Percentiles rank a stretch among this genome's conserved stretches.
phyloP scores from a whole-genome alignment of 2,329 filamentous ascomycete genomes.

The Dactylellina drechsleri region DNA sequence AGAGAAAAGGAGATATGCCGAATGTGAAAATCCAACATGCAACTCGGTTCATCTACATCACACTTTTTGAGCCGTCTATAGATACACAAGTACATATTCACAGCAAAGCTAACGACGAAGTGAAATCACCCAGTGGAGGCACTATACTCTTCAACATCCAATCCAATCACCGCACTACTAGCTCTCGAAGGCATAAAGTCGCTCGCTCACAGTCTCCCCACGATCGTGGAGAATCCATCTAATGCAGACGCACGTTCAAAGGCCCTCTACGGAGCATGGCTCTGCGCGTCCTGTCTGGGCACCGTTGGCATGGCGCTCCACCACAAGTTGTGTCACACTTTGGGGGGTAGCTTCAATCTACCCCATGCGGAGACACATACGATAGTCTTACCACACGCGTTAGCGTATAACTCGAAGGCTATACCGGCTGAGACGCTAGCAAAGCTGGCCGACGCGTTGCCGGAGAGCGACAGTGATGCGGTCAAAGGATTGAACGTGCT shows the following conservation, averaged over 20 bases:
- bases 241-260: conserved; percentile 65
- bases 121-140: conserved; percentile 66
- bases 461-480: conserved; percentile 70
- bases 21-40: conserved; percentile 42
- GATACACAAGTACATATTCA: too few relatives aligned
- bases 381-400: conserved; percentile 71
- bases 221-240: conserved; percentile 65
- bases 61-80: conserved; percentile 1
- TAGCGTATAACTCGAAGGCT: conserved; percentile 71
- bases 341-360: conserved; percentile 72
- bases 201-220: conserved; percentile 68
- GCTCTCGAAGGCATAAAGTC: conserved; percentile 69
- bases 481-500: conserved; percentile 69
- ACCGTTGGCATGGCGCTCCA: conserved; percentile 72
- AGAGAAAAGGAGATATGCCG: conserved; percentile 19
- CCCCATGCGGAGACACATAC: conserved; percentile 75
- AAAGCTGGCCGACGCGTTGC: conserved; percentile 67
- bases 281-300: conserved; percentile 71
- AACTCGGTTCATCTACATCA: conserved; percentile 18
- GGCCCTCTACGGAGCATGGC: conserved; percentile 73
- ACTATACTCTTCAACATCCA: conserved; percentile 71
- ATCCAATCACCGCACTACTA: conserved; percentile 70
- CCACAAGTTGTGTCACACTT: conserved; percentile 74
- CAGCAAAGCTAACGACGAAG: conserved; percentile 4
- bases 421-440: conserved; percentile 67